These are phyloP conservation scores for Cercophora newfieldiana DNA, from an alignment of 495 filamentous ascomycete genomes.

Conservation along the genomic window DNA sequence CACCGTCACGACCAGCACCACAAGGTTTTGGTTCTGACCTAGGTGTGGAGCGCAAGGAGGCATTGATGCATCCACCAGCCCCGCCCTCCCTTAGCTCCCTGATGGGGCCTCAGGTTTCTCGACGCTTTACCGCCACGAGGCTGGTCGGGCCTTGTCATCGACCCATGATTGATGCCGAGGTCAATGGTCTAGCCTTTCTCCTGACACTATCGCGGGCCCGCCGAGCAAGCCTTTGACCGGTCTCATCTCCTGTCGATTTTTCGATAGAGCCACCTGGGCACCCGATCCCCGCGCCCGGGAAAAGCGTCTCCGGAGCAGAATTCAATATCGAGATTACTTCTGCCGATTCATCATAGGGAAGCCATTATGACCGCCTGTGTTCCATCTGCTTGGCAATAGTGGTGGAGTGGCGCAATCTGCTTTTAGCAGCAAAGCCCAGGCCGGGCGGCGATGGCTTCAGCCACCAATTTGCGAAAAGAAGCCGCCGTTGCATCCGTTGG, in stretches of 20 bases:
- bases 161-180: neutral
- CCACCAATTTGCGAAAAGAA: constrained; percentile 13
- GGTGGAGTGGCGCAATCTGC: neutral
- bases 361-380: neutral
- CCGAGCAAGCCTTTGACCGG: neutral
- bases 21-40: neutral
- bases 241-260: neutral
- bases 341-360: neutral
- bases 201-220: neutral
- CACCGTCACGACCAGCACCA: neutral
- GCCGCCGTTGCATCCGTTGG: neutral
- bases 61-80: neutral
- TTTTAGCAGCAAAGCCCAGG: neutral
- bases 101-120: neutral
- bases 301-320: neutral
- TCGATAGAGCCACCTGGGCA: neutral
- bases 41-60: neutral
- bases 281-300: neutral
- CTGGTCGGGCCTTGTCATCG: neutral
- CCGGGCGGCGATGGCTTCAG: constrained; percentile 5
- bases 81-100: neutral
- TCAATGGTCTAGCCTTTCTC: neutral
- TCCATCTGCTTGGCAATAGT: neutral
- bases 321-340: neutral
- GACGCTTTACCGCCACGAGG: neutral